These are phyloP conservation scores for Boletus tomentosulus DNA, from an alignment of 768 basidiomycete genomes.

Conservation along the genomic window DNA sequence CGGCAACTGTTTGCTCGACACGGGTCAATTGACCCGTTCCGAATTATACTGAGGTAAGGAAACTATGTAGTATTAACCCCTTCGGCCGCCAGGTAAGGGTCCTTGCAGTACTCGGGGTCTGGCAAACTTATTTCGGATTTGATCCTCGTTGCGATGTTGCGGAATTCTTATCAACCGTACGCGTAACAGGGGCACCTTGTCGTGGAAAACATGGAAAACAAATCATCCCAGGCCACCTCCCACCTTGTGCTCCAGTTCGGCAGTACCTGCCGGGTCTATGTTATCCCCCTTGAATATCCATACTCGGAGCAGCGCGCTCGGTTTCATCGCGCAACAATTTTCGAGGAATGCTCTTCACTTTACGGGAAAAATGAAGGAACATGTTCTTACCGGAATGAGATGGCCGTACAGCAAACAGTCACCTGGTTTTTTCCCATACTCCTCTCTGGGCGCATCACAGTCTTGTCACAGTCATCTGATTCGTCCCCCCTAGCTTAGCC, in stretches of 20 bases:
- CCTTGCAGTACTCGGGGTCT: slow-evolving; percentile 19
- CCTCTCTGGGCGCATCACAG: slow-evolving; percentile 20
- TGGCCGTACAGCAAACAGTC: not conserved
- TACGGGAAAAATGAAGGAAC: slow-evolving; percentile 1
- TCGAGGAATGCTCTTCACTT: not conserved
- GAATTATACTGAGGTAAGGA: not conserved
- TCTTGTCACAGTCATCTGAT: not conserved
- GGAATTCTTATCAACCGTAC: slow-evolving; percentile 3
- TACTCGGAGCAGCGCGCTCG: not conserved
- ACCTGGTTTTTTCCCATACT: not conserved
- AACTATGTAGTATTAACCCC: not conserved
- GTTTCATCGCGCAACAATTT: not conserved
- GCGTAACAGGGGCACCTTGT: slow-evolving; percentile 22
- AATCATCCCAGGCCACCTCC: slow-evolving; percentile 12
- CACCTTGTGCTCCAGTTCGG: slow-evolving; percentile 5
- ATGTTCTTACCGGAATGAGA: slow-evolving; percentile 3
- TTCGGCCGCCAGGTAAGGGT: slow-evolving; percentile 4
- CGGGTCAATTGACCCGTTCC: not conserved
- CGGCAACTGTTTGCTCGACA: not conserved
- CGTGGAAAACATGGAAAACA: slow-evolving; percentile 25
- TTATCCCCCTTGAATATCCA: slow-evolving; percentile 21
- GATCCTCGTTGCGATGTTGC: slow-evolving; percentile 28
- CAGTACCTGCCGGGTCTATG: slow-evolving; percentile 6
- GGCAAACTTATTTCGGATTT: slow-evolving; percentile 8
- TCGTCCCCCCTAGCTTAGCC: slow-evolving; percentile 8